Evolutionary conservation across 2,329 filamentous ascomycete genomes (phyloP).

Genomic region (Penicillium sp.): DNA sequence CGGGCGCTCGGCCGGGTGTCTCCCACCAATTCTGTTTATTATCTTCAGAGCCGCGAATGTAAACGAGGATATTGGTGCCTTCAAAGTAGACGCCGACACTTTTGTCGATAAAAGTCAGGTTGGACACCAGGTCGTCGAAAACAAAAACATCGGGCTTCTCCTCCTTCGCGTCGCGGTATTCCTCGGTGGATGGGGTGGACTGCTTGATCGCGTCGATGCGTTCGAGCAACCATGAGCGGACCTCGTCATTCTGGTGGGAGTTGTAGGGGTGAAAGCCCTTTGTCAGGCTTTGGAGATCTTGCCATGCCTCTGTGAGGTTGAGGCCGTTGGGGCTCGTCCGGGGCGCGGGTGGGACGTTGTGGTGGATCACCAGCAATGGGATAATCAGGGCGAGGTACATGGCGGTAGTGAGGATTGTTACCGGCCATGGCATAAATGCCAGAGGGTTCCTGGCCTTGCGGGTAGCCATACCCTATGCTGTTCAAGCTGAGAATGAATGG

Average conservation of each 20-base stretch:
- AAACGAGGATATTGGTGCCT: constrained; percentile 86
- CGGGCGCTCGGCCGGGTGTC: constrained; percentile 46
- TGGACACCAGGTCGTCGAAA: constrained; percentile 76
- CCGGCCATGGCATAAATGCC: constrained; percentile 75
- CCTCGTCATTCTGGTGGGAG: constrained; percentile 74
- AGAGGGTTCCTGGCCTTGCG: constrained; percentile 47
- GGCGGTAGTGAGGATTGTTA: constrained; percentile 73
- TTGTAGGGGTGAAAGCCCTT: constrained; percentile 83
- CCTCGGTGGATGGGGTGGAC: constrained; percentile 47
- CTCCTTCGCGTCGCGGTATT: constrained; percentile 15
- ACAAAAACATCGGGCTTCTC: constrained; percentile 50
- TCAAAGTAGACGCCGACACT: constrained; percentile 73
- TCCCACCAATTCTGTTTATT: constrained; percentile 72
- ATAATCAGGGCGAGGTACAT: constrained; percentile 77
- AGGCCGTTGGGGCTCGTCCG: constrained; percentile 59
- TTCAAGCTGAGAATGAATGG: constrained; percentile 2
- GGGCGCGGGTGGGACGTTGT: constrained; percentile 68
- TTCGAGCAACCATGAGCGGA: constrained; percentile 70
- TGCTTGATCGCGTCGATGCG: constrained; percentile 69
- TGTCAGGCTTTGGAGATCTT: constrained; percentile 73
- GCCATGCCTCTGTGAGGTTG: constrained; percentile 83
- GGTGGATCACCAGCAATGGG: constrained; percentile 69
- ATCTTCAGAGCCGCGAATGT: constrained; percentile 79
- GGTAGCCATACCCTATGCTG: constrained; percentile 30
- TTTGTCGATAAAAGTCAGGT: constrained; percentile 65